Conservation (phyloP, 768 basidiomycete genomes). For the Russula sp. region DNA sequence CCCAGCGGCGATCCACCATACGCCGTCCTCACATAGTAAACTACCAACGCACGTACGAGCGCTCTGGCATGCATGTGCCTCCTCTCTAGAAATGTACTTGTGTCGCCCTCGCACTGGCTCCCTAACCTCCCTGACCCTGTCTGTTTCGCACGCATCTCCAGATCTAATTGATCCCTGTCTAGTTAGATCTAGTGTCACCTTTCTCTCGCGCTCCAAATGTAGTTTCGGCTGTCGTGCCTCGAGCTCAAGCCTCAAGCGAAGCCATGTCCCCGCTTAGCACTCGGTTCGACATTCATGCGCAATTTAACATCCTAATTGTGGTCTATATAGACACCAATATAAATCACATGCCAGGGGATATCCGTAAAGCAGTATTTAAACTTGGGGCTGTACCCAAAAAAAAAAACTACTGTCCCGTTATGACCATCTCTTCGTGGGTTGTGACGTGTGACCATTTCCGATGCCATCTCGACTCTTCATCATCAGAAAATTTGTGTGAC, state of each 20-base stretch:
- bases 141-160: not conserved
- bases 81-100: conserved; percentile 10
- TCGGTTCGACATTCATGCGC: not conserved
- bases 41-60: not conserved
- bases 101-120: conserved; percentile 9
- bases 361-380: too few relatives aligned
- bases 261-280: conserved; percentile 4
- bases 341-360: not conserved
- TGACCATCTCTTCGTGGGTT: too few relatives aligned
- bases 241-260: not conserved
- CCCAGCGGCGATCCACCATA: conserved; percentile 3
- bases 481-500: too few relatives aligned
- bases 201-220: not conserved
- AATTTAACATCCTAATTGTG: not conserved
- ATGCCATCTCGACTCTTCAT: too few relatives aligned
- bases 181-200: not conserved
- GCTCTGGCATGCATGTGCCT: not conserved
- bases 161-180: conserved; percentile 6
- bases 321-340: not conserved
- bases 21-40: conserved; percentile 1
- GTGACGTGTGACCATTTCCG: too few relatives aligned
- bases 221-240: not conserved
- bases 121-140: not conserved
- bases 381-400: too few relatives aligned
- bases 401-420: too few relatives aligned